Evolutionary conservation across 1,284 basidiomycete species (phyloP).

Genomic region (Hypsizygus ulmarius): DNA sequence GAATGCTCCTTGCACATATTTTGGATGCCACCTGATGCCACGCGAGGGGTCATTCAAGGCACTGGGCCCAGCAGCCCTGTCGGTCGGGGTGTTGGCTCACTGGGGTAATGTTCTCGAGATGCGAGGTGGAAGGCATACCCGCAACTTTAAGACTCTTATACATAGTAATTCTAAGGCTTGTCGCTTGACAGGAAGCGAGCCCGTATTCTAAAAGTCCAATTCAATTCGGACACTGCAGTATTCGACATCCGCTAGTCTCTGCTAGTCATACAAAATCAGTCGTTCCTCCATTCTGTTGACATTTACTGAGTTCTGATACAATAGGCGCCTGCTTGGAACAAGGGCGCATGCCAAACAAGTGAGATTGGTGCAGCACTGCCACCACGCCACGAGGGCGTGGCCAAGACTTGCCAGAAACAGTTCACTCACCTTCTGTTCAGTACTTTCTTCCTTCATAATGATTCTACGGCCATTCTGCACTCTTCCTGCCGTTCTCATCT

Average conservation of each 20-base stretch:
- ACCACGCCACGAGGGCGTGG: background rate
- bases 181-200: too few species aligned
- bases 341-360: constrained; percentile 8
- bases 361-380: constrained; percentile 4
- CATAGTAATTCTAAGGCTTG: too few species aligned
- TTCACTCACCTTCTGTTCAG: background rate
- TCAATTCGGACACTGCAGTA: too few species aligned
- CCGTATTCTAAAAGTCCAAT: too few species aligned
- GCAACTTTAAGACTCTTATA: too few species aligned
- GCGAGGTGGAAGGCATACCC: constrained; percentile 13
- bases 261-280: too few species aligned
- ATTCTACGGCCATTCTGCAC: constrained; percentile 26
- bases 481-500: constrained; percentile 23
- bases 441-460: constrained; percentile 21
- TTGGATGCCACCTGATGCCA: too few species aligned
- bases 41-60: too few species aligned
- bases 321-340: background rate
- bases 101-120: constrained; percentile 2
- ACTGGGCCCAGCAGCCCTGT: constrained; percentile 34
- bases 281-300: too few species aligned
- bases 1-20: constrained; percentile 45
- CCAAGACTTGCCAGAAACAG: background rate
- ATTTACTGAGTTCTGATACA: too few species aligned
- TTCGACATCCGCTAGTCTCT: too few species aligned
- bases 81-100: constrained; percentile 15